Evolutionary conservation across 2,329 filamentous ascomycete species (phyloP).

Genomic region (Pseudogymnoascus pannorum): DNA sequence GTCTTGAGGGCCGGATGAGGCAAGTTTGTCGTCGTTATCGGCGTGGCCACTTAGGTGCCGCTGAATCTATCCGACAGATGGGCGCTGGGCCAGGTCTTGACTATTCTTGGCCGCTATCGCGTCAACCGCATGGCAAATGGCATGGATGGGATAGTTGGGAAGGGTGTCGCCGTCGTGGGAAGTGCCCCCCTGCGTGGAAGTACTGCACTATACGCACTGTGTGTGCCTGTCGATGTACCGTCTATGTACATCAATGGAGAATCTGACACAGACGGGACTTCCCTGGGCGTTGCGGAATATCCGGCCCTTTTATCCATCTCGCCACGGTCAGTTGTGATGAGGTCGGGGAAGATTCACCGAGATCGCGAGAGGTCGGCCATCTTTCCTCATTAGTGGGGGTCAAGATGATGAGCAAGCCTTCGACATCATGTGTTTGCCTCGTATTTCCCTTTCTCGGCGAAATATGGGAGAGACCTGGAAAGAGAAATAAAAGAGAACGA

Average conservation of each 20-base stretch:
- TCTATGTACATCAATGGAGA: not conserved
- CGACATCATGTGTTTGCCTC: not conserved
- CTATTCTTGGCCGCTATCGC: constrained; percentile 5
- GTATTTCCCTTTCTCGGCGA: constrained; percentile 3
- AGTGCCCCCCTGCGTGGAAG: not conserved
- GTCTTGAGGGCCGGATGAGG: not conserved
- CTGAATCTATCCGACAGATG: not conserved
- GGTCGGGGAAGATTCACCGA: not conserved
- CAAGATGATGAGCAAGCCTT: not conserved
- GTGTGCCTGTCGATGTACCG: not conserved
- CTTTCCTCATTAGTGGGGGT: not conserved
- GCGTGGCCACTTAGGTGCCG: not conserved
- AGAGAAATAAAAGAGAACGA: not conserved
- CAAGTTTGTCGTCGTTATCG: constrained; percentile 6
- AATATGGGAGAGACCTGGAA: not conserved
- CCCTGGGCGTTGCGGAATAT: not conserved
- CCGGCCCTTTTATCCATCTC: constrained; percentile 1
- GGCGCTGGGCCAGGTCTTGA: constrained; percentile 4
- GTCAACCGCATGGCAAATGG: constrained; percentile 5
- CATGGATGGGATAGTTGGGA: constrained; percentile 4
- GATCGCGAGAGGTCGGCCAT: not conserved
- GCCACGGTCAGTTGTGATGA: not conserved
- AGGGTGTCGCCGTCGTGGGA: not conserved
- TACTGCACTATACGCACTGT: not conserved
- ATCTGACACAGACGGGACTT: not conserved